These are phyloP conservation scores for Naganishia vishniacii DNA, from an alignment of 768 basidiomycete species.

Conservation along the genomic window DNA sequence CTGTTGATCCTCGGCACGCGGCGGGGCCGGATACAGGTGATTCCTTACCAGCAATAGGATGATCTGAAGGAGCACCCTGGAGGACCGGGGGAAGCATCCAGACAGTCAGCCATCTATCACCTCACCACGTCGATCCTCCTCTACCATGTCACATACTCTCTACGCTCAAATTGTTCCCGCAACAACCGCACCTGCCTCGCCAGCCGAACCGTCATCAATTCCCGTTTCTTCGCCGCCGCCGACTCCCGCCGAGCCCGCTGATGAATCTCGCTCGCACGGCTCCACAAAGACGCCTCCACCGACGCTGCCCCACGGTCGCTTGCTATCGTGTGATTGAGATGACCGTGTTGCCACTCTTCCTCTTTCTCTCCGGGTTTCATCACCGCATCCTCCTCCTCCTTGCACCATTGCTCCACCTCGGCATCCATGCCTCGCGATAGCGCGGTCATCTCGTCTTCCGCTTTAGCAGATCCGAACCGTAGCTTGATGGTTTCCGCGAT, in stretches of 20 bases:
- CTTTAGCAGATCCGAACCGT: background rate
- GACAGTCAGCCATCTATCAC: too few relatives aligned
- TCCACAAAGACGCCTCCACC: background rate
- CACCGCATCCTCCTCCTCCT: background rate
- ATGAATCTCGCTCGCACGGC: background rate
- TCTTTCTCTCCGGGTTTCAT: too few relatives aligned
- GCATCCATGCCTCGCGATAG: background rate
- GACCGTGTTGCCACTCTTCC: too few relatives aligned
- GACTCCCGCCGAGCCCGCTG: background rate
- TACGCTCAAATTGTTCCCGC: background rate
- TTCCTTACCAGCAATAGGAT: background rate
- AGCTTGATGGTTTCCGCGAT: background rate
- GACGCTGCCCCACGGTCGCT: too few relatives aligned
- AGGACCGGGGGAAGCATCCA: too few relatives aligned
- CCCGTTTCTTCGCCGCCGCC: background rate
- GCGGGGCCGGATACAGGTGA: background rate
- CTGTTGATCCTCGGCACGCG: background rate
- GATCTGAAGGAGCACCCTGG: conserved; percentile 9
- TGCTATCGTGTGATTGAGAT: too few relatives aligned
- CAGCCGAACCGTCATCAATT: background rate
- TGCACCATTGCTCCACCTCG: conserved; percentile 12
- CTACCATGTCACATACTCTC: background rate
- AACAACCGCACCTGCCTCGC: background rate
- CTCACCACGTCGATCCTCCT: too few relatives aligned
- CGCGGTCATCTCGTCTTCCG: background rate